Evolutionary conservation across 1,284 basidiomycete species (phyloP).

Genomic region (Sporisorium sorghi): DNA sequence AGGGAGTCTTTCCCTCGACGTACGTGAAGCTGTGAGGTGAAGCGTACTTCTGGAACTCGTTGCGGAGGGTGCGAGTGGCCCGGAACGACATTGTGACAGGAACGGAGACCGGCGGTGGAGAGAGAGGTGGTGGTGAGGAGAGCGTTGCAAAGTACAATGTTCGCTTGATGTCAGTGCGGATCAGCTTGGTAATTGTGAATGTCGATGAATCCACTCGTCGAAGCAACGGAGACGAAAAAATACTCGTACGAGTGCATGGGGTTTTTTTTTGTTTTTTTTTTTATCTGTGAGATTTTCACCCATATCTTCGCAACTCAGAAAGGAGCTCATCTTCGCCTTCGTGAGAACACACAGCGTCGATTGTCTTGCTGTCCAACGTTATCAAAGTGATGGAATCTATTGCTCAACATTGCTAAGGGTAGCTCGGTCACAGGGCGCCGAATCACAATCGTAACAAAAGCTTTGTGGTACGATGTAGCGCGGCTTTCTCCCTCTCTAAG

Average conservation of each 20-base stretch:
- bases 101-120: background rate
- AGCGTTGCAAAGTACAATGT: background rate
- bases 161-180: constrained; percentile 2
- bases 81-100: constrained; percentile 43
- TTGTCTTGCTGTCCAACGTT: no score
- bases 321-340: no score
- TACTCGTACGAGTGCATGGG: constrained; percentile 1
- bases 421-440: background rate
- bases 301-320: no score
- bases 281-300: no score
- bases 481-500: constrained; percentile 14
- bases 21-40: constrained; percentile 65
- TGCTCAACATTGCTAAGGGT: background rate
- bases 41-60: constrained; percentile 57
- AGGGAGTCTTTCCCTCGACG: constrained; percentile 65
- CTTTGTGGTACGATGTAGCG: no score
- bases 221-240: background rate
- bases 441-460: background rate
- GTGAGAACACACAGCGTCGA: background rate
- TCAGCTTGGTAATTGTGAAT: background rate
- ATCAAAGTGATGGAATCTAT: no score
- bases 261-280: no score
- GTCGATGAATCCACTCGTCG: background rate
- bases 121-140: background rate
- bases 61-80: constrained; percentile 48